A percentile compares a stretch with the other conserved stretches of the same genome.
Conservation (phyloP, 192 early-diverging fungal genomes). For the Rhizophagus clarus region DNA sequence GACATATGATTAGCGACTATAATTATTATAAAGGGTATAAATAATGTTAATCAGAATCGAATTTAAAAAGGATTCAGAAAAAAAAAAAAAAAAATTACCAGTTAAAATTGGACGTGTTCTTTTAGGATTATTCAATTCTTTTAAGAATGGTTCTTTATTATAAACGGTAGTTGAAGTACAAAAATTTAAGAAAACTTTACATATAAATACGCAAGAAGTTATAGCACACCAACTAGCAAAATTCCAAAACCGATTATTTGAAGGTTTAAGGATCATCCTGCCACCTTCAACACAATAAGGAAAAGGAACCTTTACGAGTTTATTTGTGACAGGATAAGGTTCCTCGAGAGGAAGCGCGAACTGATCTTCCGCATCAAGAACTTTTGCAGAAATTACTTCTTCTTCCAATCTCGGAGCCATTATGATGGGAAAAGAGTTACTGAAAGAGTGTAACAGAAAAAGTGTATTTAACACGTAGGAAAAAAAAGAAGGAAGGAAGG, state of each 20-base stretch:
- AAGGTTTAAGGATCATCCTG: constrained; percentile 12
- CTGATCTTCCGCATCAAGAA: not conserved
- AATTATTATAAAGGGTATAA: not conserved
- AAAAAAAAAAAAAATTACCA: constrained; percentile 36
- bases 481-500: too few species aligned
- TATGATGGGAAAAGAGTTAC: not conserved
- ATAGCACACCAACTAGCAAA: constrained; percentile 25
- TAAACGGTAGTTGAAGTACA: constrained; percentile 43
- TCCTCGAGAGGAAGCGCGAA: not conserved
- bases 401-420: not conserved
- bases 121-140: constrained; percentile 52
- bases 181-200: constrained; percentile 39
- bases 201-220: constrained; percentile 31
- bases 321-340: not conserved
- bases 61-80: not conserved
- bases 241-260: constrained; percentile 34
- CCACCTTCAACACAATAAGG: constrained; percentile 24
- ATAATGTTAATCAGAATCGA: too few species aligned
- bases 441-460: too few species aligned
- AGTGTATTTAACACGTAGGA: too few species aligned
- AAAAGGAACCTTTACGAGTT: constrained; percentile 10
- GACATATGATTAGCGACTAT: constrained; percentile 76
- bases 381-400: not conserved
- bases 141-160: constrained; percentile 63
- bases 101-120: constrained; percentile 66